Evolutionary conservation across 306 rosid species (phyloP).

Genomic region (Cicer yamashitae): DNA sequence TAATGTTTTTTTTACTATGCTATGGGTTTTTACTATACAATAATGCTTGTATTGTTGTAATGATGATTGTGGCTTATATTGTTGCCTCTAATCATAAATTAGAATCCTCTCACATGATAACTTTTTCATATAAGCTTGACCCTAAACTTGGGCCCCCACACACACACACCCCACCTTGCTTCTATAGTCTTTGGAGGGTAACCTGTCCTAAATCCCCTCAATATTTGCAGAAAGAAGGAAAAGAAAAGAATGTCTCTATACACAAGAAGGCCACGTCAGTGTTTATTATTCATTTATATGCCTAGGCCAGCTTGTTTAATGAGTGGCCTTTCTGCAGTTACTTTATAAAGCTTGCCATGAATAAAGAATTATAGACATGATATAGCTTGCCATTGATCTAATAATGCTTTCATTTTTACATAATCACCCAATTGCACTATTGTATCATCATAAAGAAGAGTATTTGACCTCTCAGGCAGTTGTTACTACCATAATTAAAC

Average conservation of each 20-base stretch:
- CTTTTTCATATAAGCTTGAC: slow-evolving; percentile 34
- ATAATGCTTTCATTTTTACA: not conserved
- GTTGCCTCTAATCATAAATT: slow-evolving; percentile 54
- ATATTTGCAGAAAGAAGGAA: slow-evolving; percentile 48
- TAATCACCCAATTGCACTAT: slow-evolving; percentile 20
- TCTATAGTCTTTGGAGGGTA: slow-evolving; percentile 10
- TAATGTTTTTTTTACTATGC: too few species aligned
- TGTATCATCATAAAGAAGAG: slow-evolving; percentile 4
- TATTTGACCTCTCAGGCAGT: not conserved
- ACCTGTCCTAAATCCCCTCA: slow-evolving; percentile 32
- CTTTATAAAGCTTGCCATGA: slow-evolving; percentile 28
- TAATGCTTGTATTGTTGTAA: slow-evolving; percentile 50
- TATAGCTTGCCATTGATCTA: slow-evolving; percentile 15
- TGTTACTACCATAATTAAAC: slow-evolving; percentile 12
- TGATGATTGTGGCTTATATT: slow-evolving; percentile 52
- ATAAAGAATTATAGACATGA: slow-evolving; percentile 20
- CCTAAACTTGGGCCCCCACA: slow-evolving; percentile 37
- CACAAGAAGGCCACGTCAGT: not conserved
- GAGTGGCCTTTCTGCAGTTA: slow-evolving; percentile 39
- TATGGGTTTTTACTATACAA: not conserved
- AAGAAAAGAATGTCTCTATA: slow-evolving; percentile 25
- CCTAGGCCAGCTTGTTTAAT: slow-evolving; percentile 41
- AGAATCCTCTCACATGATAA: slow-evolving; percentile 50
- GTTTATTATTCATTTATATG: slow-evolving; percentile 41
- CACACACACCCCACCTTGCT: slow-evolving; percentile 29